Evolutionary conservation across 192 early-diverging fungal species (phyloP).

Genomic region (Coemansia sp.): DNA sequence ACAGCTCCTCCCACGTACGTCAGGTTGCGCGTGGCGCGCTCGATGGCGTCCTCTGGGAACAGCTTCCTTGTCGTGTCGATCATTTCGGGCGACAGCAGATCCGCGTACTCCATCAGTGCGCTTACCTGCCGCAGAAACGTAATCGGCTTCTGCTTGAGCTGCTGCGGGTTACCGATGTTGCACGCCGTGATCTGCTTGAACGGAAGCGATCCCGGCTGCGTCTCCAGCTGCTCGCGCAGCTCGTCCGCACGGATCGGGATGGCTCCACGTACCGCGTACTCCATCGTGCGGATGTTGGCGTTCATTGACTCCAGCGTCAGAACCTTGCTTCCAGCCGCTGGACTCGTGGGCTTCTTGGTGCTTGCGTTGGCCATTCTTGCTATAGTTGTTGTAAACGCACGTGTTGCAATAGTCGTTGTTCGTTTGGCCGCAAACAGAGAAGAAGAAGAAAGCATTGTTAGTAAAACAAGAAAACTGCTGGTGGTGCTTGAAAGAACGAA

Average conservation of each 20-base stretch:
- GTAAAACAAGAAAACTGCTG: constrained; percentile 8
- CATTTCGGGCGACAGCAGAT: constrained; percentile 65
- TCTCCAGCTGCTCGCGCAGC: constrained; percentile 59
- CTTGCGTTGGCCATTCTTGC: constrained; percentile 16
- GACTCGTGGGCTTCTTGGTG: not conserved
- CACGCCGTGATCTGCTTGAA: constrained; percentile 73
- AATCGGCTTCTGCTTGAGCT: constrained; percentile 85
- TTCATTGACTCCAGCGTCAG: constrained; percentile 73
- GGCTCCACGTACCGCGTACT: constrained; percentile 96
- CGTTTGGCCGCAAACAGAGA: constrained; percentile 18
- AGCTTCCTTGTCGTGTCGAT: constrained; percentile 62
- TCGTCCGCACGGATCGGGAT: constrained; percentile 92
- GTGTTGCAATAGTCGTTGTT: constrained; percentile 9
- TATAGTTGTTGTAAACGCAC: constrained; percentile 20
- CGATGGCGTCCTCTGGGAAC: constrained; percentile 86
- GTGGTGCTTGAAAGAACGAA: too few relatives aligned
- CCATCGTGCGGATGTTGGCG: constrained; percentile 67
- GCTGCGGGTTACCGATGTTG: constrained; percentile 96
- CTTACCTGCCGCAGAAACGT: constrained; percentile 97
- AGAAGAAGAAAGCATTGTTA: constrained; percentile 11
- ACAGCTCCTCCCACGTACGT: constrained; percentile 69
- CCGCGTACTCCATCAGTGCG: constrained; percentile 87
- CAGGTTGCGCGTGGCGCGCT: constrained; percentile 70
- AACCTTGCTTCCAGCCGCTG: constrained; percentile 55
- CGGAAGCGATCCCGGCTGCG: constrained; percentile 53